phyloP scores from a whole-genome alignment of 1,139 yeast species.

The Pichia sp. region DNA sequence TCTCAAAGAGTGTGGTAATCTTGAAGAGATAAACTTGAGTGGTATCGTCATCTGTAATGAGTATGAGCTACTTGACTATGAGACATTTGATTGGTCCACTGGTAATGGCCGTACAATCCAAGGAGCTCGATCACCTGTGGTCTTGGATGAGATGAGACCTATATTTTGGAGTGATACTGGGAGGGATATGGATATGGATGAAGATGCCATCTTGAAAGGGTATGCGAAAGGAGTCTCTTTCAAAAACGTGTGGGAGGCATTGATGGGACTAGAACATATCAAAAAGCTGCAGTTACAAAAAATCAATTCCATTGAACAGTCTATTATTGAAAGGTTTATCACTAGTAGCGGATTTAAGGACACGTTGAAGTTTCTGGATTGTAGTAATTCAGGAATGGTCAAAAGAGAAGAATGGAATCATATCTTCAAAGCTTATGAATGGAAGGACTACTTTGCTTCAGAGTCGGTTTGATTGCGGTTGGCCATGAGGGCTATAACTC shows the following conservation, averaged over 20 bases:
- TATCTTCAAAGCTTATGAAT: constrained; percentile 20
- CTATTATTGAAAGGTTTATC: constrained; percentile 27
- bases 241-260: constrained; percentile 31
- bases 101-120: constrained; percentile 16
- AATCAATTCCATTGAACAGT: constrained; percentile 47
- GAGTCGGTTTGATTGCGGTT: constrained; percentile 1
- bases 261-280: constrained; percentile 30
- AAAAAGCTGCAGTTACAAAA: constrained; percentile 36
- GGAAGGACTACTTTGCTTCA: constrained; percentile 19
- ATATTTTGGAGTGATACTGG: constrained; percentile 26
- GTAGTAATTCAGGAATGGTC: constrained; percentile 54
- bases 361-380: constrained; percentile 30
- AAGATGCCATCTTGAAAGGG: constrained; percentile 11
- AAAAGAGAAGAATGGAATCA: constrained; percentile 51
- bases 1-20: constrained; percentile 50
- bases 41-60: constrained; percentile 52
- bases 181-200: constrained; percentile 20
- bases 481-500: neutral
- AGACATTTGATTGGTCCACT: constrained; percentile 22
- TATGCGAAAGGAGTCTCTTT: constrained; percentile 12
- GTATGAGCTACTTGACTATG: constrained; percentile 38
- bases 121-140: constrained; percentile 3
- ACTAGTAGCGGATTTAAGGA: constrained; percentile 18
- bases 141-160: constrained; percentile 13
- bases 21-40: constrained; percentile 44